A percentile compares a stretch with the other conserved stretches of the same genome.
These are phyloP conservation scores for Pseudoturritis turrita DNA, from an alignment of 345 rosid species.

Conservation along the genomic window DNA sequence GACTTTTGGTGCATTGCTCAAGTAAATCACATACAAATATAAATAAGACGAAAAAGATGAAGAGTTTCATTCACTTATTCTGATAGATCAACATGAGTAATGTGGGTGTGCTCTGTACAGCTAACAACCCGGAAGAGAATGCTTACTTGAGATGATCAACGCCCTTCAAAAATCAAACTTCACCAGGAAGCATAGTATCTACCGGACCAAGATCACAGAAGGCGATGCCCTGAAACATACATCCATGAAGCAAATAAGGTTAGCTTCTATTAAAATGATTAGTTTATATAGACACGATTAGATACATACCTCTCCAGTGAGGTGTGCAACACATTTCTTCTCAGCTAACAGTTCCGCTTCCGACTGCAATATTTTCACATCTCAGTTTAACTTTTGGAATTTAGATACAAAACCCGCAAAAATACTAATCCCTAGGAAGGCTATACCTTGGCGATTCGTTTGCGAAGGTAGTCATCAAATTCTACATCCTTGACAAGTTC, in stretches of 20 bases:
- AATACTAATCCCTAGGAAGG: slow-evolving; percentile 2
- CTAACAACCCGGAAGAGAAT: slow-evolving; percentile 23
- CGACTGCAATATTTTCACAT: slow-evolving; percentile 40
- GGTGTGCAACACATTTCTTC: slow-evolving; percentile 96
- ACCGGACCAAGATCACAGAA: slow-evolving; percentile 82
- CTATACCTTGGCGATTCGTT: slow-evolving; percentile 72
- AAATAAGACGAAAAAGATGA: background rate
- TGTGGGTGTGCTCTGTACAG: slow-evolving; percentile 28
- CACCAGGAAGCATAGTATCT: slow-evolving; percentile 99
- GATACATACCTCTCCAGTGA: slow-evolving; percentile 74
- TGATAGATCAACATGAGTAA: slow-evolving; percentile 16
- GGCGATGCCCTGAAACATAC: slow-evolving; percentile 67
- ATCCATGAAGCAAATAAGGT: slow-evolving; percentile 2
- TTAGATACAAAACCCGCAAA: background rate
- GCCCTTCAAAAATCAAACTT: slow-evolving; percentile 50
- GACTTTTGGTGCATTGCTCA: slow-evolving; percentile 14
- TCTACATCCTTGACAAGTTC: slow-evolving; percentile 82
- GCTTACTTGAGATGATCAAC: slow-evolving; percentile 25
- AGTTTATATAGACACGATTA: background rate
- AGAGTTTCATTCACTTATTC: slow-evolving; percentile 23
- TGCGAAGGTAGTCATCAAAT: slow-evolving; percentile 77
- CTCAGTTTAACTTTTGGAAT: background rate
- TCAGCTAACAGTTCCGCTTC: slow-evolving; percentile 92
- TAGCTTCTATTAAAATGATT: slow-evolving; percentile 1
- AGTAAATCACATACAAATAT: slow-evolving; percentile 21